phyloP scores from a whole-genome alignment of 1,284 basidiomycete genomes.

The Heterobasidion parviporum region DNA sequence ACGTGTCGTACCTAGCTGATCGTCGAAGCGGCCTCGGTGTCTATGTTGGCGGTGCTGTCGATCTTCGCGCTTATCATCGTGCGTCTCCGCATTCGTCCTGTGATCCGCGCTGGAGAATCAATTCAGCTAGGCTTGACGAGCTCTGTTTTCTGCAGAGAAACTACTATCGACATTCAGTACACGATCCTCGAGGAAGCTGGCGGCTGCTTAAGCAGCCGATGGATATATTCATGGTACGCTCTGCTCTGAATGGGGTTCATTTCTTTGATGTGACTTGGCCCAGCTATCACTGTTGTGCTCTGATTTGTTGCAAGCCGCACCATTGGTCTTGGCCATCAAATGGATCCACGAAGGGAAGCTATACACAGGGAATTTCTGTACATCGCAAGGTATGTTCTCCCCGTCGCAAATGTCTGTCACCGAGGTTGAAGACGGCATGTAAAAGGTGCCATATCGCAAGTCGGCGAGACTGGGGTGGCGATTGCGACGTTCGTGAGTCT shows the following conservation, averaged over 20 bases:
- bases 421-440: background rate
- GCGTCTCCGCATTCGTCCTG: background rate
- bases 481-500: slow-evolving; percentile 15
- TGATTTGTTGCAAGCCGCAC: slow-evolving; percentile 7
- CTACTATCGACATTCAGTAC: background rate
- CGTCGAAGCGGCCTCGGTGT: slow-evolving; percentile 1
- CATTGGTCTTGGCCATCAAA: slow-evolving; percentile 3
- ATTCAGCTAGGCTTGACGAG: background rate
- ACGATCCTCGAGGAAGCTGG: background rate
- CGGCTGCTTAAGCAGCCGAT: background rate
- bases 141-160: slow-evolving; percentile 1
- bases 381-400: slow-evolving; percentile 30
- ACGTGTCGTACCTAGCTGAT: background rate
- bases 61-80: slow-evolving; percentile 3
- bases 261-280: background rate
- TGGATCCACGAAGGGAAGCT: slow-evolving; percentile 7
- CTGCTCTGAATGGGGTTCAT: background rate
- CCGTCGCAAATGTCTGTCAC: background rate
- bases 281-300: slow-evolving; percentile 6
- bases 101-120: background rate
- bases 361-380: slow-evolving; percentile 27
- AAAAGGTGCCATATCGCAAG: slow-evolving; percentile 32
- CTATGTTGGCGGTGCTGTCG: background rate
- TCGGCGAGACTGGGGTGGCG: slow-evolving; percentile 38
- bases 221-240: slow-evolving; percentile 6